These are phyloP conservation scores for Pterothamnion heteromorphum DNA, from an alignment of 31 red algal genomes.

Conservation along the genomic window DNA sequence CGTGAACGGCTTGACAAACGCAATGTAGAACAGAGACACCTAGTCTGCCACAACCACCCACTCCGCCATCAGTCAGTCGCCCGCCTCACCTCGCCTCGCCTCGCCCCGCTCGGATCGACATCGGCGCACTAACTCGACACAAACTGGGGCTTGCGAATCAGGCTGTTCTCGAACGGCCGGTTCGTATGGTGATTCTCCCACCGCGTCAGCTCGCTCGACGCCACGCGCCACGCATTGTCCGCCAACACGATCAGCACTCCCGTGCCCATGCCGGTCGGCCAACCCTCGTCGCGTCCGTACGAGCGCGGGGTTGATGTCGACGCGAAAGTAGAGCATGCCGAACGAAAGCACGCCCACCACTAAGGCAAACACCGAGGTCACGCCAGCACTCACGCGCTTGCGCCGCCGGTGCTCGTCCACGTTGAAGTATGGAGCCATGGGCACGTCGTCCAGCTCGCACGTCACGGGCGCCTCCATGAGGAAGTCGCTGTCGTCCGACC, in stretches of 20 bases:
- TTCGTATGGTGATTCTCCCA: constrained; percentile 73
- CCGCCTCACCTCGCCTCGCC: too few species aligned
- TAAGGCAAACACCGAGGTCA: constrained; percentile 45
- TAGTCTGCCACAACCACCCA: too few species aligned
- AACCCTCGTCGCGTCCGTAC: too few species aligned
- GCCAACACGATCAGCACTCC: constrained; percentile 60
- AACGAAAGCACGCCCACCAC: constrained; percentile 44
- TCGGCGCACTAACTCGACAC: constrained; percentile 53
- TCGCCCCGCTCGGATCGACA: too few species aligned
- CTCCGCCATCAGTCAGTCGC: too few species aligned
- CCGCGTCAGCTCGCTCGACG: constrained; percentile 60
- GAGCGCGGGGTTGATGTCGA: too few species aligned
- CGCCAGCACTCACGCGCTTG: constrained; percentile 20
- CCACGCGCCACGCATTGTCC: constrained; percentile 57
- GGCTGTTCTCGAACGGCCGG: constrained; percentile 58
- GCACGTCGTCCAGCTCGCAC: constrained; percentile 52
- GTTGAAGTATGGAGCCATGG: constrained; percentile 26
- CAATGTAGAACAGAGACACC: constrained; percentile 72
- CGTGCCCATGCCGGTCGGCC: constrained; percentile 67
- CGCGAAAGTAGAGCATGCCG: constrained; percentile 46
- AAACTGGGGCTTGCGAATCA: constrained; percentile 77
- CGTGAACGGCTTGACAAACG: constrained; percentile 65
- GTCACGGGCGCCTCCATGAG: constrained; percentile 49
- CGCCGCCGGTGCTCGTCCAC: background rate
- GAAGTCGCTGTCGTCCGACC: constrained; percentile 44